Percentiles rank a stretch among this genome's conserved stretches.
These are phyloP conservation scores for Cercospora zeae-maydis DNA, from an alignment of 2,329 filamentous ascomycete species.

Conservation along the genomic window DNA sequence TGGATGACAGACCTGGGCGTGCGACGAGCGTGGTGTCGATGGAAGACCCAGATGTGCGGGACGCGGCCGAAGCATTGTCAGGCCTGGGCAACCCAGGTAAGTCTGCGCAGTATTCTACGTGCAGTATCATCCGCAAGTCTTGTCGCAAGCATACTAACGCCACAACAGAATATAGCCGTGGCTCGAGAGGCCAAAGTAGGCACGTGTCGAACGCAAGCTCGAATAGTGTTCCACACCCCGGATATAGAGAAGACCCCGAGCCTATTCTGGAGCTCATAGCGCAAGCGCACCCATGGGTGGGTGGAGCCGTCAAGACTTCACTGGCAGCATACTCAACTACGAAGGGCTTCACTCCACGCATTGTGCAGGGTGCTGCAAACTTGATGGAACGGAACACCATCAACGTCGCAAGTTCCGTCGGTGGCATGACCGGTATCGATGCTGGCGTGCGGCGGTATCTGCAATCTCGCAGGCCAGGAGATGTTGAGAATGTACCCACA, in stretches of 20 bases:
- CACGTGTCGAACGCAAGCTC: slow-evolving; percentile 27
- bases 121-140: not conserved
- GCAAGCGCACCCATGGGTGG: slow-evolving; percentile 80
- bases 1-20: slow-evolving; percentile 37
- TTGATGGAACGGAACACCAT: slow-evolving; percentile 87
- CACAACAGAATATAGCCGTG: slow-evolving; percentile 43
- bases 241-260: slow-evolving; percentile 56
- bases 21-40: slow-evolving; percentile 46
- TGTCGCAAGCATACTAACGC: slow-evolving; percentile 2
- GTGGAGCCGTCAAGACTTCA: slow-evolving; percentile 71
- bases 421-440: slow-evolving; percentile 82
- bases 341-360: slow-evolving; percentile 85
- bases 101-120: slow-evolving; percentile 17
- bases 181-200: slow-evolving; percentile 34
- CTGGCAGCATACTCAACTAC: slow-evolving; percentile 80
- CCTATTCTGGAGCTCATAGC: slow-evolving; percentile 83
- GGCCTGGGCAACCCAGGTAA: slow-evolving; percentile 49
- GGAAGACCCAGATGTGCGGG: slow-evolving; percentile 48
- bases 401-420: slow-evolving; percentile 79
- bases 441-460: slow-evolving; percentile 82
- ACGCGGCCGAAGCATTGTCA: slow-evolving; percentile 50
- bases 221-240: slow-evolving; percentile 8
- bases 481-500: slow-evolving; percentile 45
- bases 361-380: slow-evolving; percentile 82
- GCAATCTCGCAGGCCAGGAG: slow-evolving; percentile 51